Percentiles rank a stretch among this genome's conserved stretches.
Conservation (phyloP, 768 basidiomycete species). For the Clathrus columnatus region DNA sequence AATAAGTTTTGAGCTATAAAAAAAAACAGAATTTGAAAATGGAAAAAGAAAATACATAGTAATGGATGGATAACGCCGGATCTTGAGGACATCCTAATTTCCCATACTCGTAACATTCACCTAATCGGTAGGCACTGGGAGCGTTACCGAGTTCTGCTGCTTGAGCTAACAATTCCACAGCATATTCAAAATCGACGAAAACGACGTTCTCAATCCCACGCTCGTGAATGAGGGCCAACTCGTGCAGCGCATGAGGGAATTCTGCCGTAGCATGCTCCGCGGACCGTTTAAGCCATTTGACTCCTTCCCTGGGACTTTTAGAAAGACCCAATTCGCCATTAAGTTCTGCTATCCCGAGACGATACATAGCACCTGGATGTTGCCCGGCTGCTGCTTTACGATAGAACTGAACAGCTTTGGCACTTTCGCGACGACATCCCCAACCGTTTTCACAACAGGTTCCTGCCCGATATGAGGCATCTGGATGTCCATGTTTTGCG, state of each 20-base stretch:
- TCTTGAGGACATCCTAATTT: slow-evolving; percentile 98
- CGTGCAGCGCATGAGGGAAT: slow-evolving; percentile 94
- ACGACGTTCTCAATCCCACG: slow-evolving; percentile 97
- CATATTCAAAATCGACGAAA: slow-evolving; percentile 94
- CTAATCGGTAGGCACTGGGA: slow-evolving; percentile 88
- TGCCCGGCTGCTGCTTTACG: slow-evolving; percentile 86
- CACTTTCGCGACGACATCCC: slow-evolving; percentile 89
- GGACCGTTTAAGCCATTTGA: slow-evolving; percentile 97
- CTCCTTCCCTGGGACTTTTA: slow-evolving; percentile 88
- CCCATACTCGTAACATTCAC: slow-evolving; percentile 99
- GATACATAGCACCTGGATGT: slow-evolving; percentile 94
- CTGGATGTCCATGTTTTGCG: slow-evolving; percentile 94
- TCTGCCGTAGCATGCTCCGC: slow-evolving; percentile 92
- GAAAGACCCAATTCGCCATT: slow-evolving; percentile 88
- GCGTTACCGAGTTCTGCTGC: slow-evolving; percentile 95
- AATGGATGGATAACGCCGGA: slow-evolving; percentile 94
- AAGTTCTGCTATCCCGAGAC: slow-evolving; percentile 90
- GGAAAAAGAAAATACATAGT: slow-evolving; percentile 55
- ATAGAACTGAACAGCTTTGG: slow-evolving; percentile 88
- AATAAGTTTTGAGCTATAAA: slow-evolving; percentile 9
- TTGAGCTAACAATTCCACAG: slow-evolving; percentile 88
- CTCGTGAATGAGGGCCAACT: slow-evolving; percentile 88
- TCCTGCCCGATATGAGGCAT: slow-evolving; percentile 90
- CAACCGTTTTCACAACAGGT: slow-evolving; percentile 99
- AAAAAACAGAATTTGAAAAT: neutral